phyloP scores from a whole-genome alignment of 192 early-diverging fungal genomes.

The Coemansia sp. region DNA sequence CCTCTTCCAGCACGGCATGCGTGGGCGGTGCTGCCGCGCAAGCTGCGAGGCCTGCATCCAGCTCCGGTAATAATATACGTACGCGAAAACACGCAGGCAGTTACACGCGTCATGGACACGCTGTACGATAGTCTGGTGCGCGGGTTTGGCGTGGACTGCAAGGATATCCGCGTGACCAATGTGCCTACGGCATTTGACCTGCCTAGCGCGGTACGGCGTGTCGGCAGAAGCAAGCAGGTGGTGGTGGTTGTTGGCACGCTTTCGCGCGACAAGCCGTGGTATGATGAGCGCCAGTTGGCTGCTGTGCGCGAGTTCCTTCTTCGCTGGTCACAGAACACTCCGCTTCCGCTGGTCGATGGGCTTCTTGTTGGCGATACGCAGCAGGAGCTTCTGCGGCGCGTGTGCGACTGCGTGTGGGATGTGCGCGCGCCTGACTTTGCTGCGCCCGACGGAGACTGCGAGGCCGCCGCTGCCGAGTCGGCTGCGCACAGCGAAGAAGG shows the following conservation, averaged over 20 bases:
- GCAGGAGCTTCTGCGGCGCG: constrained; percentile 11
- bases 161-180: constrained; percentile 45
- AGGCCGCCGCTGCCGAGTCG: no score
- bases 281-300: constrained; percentile 31
- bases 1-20: neutral
- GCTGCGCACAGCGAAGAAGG: neutral
- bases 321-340: constrained; percentile 34
- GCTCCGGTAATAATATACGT: constrained; percentile 39
- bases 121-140: constrained; percentile 37
- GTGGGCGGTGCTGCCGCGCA: constrained; percentile 46
- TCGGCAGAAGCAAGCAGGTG: constrained; percentile 41
- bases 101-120: constrained; percentile 38
- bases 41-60: constrained; percentile 51
- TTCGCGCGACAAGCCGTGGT: constrained; percentile 40
- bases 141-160: constrained; percentile 29
- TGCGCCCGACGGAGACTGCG: no score
- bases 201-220: constrained; percentile 40
- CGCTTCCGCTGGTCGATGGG: constrained; percentile 44
- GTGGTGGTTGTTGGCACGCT: constrained; percentile 39
- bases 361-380: constrained; percentile 20
- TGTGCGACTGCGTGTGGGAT: neutral
- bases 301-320: constrained; percentile 39
- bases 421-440: neutral
- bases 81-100: constrained; percentile 32
- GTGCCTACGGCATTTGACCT: constrained; percentile 46